Percentiles rank a stretch among this genome's conserved stretches.
These are phyloP conservation scores for Aschersonia sp. DNA, from an alignment of 2,329 filamentous ascomycete genomes.

Conservation along the genomic window DNA sequence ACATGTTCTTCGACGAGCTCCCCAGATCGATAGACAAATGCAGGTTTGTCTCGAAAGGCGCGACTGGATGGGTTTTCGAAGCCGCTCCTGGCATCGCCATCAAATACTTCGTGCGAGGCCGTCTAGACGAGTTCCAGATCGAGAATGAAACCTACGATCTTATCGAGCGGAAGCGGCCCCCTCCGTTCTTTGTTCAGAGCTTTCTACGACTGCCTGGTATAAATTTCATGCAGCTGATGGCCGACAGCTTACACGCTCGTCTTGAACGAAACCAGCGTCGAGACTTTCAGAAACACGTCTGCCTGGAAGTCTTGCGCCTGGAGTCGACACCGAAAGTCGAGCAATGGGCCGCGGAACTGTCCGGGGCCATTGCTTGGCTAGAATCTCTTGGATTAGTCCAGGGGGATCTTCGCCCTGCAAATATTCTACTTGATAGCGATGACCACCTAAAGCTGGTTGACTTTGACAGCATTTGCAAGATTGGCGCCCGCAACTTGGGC, in stretches of 20 bases:
- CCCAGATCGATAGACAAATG: background rate
- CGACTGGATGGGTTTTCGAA: slow-evolving; percentile 1
- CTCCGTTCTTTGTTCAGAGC: background rate
- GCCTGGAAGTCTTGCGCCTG: slow-evolving; percentile 1
- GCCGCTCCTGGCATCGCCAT: slow-evolving; percentile 1
- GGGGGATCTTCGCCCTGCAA: slow-evolving; percentile 1
- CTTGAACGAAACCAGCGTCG: background rate
- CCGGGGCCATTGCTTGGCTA: background rate
- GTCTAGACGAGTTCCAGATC: background rate
- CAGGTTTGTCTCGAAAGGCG: slow-evolving; percentile 1
- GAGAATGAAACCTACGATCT: slow-evolving; percentile 1
- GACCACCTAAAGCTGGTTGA: slow-evolving; percentile 1
- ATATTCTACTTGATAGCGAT: slow-evolving; percentile 1
- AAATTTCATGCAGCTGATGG: slow-evolving; percentile 1
- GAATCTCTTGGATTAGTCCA: slow-evolving; percentile 1
- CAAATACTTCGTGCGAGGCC: slow-evolving; percentile 1
- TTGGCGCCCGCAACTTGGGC: background rate
- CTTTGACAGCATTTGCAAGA: slow-evolving; percentile 1
- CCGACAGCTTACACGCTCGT: slow-evolving; percentile 1
- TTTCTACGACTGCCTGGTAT: slow-evolving; percentile 1
- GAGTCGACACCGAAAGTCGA: slow-evolving; percentile 1
- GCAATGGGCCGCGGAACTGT: slow-evolving; percentile 1
- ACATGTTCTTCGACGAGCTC: background rate
- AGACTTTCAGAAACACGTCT: background rate
- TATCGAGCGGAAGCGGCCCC: background rate